Evolutionary conservation across 176 grass and related monocot genomes (phyloP).

Genomic region (Triticum dicoccoides): DNA sequence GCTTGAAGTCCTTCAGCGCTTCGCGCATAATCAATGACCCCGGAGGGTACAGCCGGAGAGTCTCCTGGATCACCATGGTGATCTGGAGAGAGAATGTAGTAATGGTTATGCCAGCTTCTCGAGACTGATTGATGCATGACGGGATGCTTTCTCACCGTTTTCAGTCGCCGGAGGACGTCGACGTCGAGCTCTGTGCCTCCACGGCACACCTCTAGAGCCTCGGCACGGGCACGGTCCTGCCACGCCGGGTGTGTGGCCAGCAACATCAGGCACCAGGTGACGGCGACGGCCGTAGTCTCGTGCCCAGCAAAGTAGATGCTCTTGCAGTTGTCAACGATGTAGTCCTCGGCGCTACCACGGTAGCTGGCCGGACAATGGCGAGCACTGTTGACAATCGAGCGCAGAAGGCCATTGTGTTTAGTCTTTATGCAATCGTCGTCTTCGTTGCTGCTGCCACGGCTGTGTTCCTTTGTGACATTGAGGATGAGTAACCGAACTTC

Average conservation of each 20-base stretch:
- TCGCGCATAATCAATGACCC: no score
- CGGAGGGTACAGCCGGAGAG: no score
- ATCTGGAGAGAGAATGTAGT: conserved; percentile 25
- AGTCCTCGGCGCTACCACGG: conserved; percentile 20
- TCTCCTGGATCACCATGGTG: conserved; percentile 25
- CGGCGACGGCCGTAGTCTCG: conserved; percentile 45
- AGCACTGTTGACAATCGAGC: conserved; percentile 49
- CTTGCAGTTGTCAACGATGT: conserved; percentile 68
- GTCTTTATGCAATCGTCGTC: background rate
- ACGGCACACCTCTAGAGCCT: conserved; percentile 37
- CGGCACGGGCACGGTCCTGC: conserved; percentile 45
- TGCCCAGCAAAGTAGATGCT: conserved; percentile 58
- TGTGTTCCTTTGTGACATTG: conserved; percentile 30
- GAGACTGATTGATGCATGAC: background rate
- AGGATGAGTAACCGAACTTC: conserved; percentile 45
- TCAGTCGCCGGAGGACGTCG: conserved; percentile 49
- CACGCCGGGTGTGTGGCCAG: conserved; percentile 52
- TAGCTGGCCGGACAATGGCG: background rate
- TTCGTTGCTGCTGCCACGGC: background rate
- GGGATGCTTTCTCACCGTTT: conserved; percentile 27
- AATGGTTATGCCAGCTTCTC: background rate
- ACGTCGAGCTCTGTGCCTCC: conserved; percentile 12
- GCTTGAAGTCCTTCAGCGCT: no score
- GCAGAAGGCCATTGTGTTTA: conserved; percentile 28
- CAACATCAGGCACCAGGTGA: conserved; percentile 72